These are phyloP conservation scores for Symbiodinium pilosum DNA, from an alignment of 73 alveolate genomes.

Conservation along the genomic window DNA sequence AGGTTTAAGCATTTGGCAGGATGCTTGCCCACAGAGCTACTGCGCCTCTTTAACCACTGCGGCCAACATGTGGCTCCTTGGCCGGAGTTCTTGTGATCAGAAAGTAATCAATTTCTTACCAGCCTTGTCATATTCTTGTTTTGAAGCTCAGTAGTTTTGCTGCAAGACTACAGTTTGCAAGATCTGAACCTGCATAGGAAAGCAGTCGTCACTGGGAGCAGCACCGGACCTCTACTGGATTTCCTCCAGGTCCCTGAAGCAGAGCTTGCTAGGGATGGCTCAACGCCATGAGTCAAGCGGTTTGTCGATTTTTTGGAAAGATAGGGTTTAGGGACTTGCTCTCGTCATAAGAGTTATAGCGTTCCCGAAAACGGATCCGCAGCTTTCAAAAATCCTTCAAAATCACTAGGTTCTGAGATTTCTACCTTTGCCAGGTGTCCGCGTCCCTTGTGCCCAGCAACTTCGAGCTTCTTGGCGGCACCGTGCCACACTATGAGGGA, in stretches of 20 bases:
- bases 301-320: too few relatives aligned
- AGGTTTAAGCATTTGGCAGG: slow-evolving; percentile 74
- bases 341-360: too few relatives aligned
- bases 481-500: background rate
- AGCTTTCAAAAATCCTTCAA: too few relatives aligned
- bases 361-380: too few relatives aligned
- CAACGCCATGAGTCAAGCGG: too few relatives aligned
- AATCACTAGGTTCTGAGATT: too few relatives aligned
- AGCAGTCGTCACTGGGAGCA: slow-evolving; percentile 70
- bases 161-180: too few relatives aligned
- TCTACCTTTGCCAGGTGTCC: background rate
- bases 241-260: slow-evolving; percentile 42
- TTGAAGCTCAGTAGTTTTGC: too few relatives aligned
- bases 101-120: too few relatives aligned
- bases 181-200: slow-evolving; percentile 28
- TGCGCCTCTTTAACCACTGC: slow-evolving; percentile 75
- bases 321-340: too few relatives aligned
- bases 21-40: slow-evolving; percentile 88
- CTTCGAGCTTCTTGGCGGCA: slow-evolving; percentile 64
- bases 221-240: slow-evolving; percentile 54
- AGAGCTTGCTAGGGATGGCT: background rate
- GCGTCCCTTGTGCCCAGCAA: slow-evolving; percentile 52
- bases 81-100: background rate
- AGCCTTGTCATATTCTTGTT: too few relatives aligned
- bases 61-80: slow-evolving; percentile 84